Conservation (phyloP, 78 protist species). For the Trichosphaerium sp. region DNA sequence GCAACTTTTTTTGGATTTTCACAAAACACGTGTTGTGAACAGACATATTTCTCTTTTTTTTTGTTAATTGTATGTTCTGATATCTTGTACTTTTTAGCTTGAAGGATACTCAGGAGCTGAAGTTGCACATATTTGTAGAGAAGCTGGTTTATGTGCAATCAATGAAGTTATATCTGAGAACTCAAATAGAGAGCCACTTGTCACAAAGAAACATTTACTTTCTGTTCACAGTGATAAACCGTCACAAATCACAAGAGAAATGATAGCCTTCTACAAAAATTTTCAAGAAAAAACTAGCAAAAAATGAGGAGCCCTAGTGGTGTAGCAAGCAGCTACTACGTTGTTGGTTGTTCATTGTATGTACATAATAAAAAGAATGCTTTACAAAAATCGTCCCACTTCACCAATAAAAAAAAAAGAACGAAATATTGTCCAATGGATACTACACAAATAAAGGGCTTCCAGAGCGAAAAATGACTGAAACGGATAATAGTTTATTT, state of each 20-base stretch:
- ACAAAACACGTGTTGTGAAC: neutral
- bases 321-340: too few relatives aligned
- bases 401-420: too few relatives aligned
- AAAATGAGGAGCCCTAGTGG: too few relatives aligned
- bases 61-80: neutral
- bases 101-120: slow-evolving; percentile 91
- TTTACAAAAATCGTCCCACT: too few relatives aligned
- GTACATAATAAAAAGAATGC: too few relatives aligned
- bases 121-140: slow-evolving; percentile 77
- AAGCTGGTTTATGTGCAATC: slow-evolving; percentile 72
- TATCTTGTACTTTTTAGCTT: neutral
- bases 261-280: slow-evolving; percentile 23
- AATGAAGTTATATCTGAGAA: slow-evolving; percentile 9
- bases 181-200: neutral
- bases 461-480: too few relatives aligned
- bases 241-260: slow-evolving; percentile 39
- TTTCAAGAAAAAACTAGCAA: slow-evolving; percentile 16
- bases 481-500: too few relatives aligned
- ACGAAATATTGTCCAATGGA: too few relatives aligned
- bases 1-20: neutral
- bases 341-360: too few relatives aligned
- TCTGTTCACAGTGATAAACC: too few relatives aligned
- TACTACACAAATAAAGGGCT: too few relatives aligned
- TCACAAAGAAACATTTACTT: too few relatives aligned
- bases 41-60: neutral